These are phyloP conservation scores for Arctium lappa DNA, from an alignment of 129 eudicot genomes.

Conservation along the genomic window DNA sequence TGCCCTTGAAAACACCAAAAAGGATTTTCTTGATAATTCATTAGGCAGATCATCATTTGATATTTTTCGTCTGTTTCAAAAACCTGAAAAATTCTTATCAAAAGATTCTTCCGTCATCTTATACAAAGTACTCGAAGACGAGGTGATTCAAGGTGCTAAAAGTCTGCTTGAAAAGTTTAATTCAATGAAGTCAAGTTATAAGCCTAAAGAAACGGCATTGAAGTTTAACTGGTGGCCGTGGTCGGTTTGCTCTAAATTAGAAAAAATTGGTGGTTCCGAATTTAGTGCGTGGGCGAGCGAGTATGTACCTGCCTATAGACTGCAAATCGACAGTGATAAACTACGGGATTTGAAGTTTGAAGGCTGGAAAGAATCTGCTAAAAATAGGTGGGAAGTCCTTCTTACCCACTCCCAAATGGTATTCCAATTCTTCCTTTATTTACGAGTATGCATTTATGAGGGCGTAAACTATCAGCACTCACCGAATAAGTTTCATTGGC, in stretches of 20 bases:
- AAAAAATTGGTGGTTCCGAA: slow-evolving; percentile 82
- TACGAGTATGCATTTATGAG: background rate
- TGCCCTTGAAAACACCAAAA: slow-evolving; percentile 61
- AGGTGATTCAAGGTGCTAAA: slow-evolving; percentile 59
- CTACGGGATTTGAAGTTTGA: slow-evolving; percentile 41
- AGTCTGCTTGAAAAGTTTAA: slow-evolving; percentile 52
- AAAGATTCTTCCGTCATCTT: slow-evolving; percentile 62
- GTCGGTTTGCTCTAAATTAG: slow-evolving; percentile 47
- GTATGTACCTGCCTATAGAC: slow-evolving; percentile 66
- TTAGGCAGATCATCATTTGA: slow-evolving; percentile 33
- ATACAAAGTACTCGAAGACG: slow-evolving; percentile 60
- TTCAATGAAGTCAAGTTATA: slow-evolving; percentile 32
- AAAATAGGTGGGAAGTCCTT: slow-evolving; percentile 61
- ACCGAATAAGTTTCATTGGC: background rate
- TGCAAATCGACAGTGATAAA: slow-evolving; percentile 56
- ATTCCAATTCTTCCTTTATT: slow-evolving; percentile 25
- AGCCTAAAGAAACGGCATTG: slow-evolving; percentile 25
- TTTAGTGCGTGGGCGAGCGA: slow-evolving; percentile 72
- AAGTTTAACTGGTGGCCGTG: slow-evolving; percentile 50
- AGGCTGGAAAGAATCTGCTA: slow-evolving; percentile 63
- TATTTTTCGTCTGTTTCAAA: slow-evolving; percentile 40
- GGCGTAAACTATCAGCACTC: background rate
- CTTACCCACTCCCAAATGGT: slow-evolving; percentile 98
- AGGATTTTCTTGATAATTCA: slow-evolving; percentile 37
- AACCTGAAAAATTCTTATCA: slow-evolving; percentile 48